These are phyloP conservation scores for Rhododendron simsii DNA, from an alignment of 148 eudicot genomes.

Conservation along the genomic window DNA sequence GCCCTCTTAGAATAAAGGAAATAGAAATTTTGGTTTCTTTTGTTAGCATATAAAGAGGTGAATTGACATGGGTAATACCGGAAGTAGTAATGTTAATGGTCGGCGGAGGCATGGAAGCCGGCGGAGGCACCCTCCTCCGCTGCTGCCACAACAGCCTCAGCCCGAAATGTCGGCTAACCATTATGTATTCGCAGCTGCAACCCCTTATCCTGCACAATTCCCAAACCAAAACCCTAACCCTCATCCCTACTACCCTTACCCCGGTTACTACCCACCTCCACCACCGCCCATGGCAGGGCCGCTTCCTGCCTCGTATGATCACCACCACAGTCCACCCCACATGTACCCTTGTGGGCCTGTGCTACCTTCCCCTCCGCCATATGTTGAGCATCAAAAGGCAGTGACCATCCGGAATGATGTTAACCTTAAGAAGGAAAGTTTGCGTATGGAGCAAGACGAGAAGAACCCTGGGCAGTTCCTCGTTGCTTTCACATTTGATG, in stretches of 20 bases:
- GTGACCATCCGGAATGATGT: constrained; percentile 86
- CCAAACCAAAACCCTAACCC: constrained; percentile 57
- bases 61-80: constrained; percentile 57
- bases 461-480: constrained; percentile 69
- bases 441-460: constrained; percentile 69
- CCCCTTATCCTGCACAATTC: constrained; percentile 48
- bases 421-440: constrained; percentile 84
- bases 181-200: constrained; percentile 72
- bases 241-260: constrained; percentile 59
- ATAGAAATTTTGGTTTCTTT: neutral
- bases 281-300: constrained; percentile 46
- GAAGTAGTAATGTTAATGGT: constrained; percentile 43
- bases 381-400: constrained; percentile 90
- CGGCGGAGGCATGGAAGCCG: constrained; percentile 41
- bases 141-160: constrained; percentile 32
- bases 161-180: constrained; percentile 51
- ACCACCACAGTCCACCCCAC: constrained; percentile 53
- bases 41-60: neutral
- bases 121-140: constrained; percentile 40
- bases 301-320: constrained; percentile 74
- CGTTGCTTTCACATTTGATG: constrained; percentile 83
- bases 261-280: constrained; percentile 50
- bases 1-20: neutral
- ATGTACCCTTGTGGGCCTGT: constrained; percentile 56
- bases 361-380: constrained; percentile 48